Percentiles rank a stretch among this genome's conserved stretches.
Evolutionary conservation across 2,329 filamentous ascomycete species (phyloP).

Genomic region (Zymoseptoria tritici): DNA sequence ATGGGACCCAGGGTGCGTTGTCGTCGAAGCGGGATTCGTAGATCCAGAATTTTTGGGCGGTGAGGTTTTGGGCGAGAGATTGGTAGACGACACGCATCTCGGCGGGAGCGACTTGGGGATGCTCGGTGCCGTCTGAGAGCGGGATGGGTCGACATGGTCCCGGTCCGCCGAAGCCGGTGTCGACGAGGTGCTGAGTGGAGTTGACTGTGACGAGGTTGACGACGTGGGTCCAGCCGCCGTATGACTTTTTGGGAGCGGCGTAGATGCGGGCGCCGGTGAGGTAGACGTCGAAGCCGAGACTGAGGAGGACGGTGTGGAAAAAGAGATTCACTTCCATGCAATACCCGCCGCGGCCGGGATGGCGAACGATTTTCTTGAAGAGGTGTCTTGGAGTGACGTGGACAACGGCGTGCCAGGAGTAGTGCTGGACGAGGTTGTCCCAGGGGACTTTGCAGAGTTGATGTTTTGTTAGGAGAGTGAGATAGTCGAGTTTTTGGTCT

Average conservation of each 20-base stretch:
- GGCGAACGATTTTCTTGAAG: slow-evolving; percentile 46
- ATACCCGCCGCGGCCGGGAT: slow-evolving; percentile 47
- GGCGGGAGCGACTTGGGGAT: slow-evolving; percentile 13
- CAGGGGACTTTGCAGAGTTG: slow-evolving; percentile 48
- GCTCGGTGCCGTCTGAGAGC: slow-evolving; percentile 20
- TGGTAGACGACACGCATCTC: slow-evolving; percentile 15
- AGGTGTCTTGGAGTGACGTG: slow-evolving; percentile 43
- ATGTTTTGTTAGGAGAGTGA: slow-evolving; percentile 11
- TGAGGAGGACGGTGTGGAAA: slow-evolving; percentile 45
- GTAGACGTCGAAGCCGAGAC: slow-evolving; percentile 43
- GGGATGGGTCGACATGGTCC: slow-evolving; percentile 34
- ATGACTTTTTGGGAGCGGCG: slow-evolving; percentile 5
- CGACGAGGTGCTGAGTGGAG: slow-evolving; percentile 26
- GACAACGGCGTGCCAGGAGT: slow-evolving; percentile 42
- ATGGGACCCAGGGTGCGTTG: slow-evolving; percentile 48
- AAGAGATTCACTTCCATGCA: slow-evolving; percentile 55
- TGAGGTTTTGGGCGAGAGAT: slow-evolving; percentile 13
- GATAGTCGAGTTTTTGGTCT: slow-evolving; percentile 16
- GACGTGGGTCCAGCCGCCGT: slow-evolving; percentile 34
- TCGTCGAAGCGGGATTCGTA: slow-evolving; percentile 30
- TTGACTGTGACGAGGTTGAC: slow-evolving; percentile 34
- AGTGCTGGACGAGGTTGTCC: slow-evolving; percentile 51
- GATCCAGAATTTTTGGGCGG: slow-evolving; percentile 36
- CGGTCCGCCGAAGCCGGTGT: slow-evolving; percentile 36
- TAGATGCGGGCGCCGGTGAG: slow-evolving; percentile 35